Percentiles rank a stretch among this genome's conserved stretches.
These are phyloP conservation scores for Dryas drummondii DNA, from an alignment of 306 rosid genomes.

Conservation along the genomic window DNA sequence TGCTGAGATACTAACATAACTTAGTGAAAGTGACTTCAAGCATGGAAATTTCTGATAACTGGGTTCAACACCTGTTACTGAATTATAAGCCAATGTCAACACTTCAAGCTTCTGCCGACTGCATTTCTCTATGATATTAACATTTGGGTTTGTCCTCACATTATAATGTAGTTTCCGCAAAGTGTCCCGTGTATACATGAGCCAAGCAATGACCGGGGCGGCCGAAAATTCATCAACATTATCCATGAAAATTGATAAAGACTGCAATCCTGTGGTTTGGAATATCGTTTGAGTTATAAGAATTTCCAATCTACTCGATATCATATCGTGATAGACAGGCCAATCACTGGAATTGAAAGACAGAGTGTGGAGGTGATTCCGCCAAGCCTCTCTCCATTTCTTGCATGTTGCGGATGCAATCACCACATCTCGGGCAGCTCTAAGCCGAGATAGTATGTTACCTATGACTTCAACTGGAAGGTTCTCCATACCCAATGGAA, in stretches of 20 bases:
- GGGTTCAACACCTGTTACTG: conserved; percentile 68
- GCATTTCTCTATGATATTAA: conserved; percentile 66
- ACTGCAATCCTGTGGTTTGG: conserved; percentile 65
- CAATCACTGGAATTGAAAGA: conserved; percentile 75
- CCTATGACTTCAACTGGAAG: conserved; percentile 90
- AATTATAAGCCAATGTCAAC: conserved; percentile 56
- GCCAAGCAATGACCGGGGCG: conserved; percentile 75
- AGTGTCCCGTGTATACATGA: conserved; percentile 70
- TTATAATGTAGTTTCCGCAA: conserved; percentile 51
- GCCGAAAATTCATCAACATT: conserved; percentile 72
- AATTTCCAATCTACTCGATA: conserved; percentile 60
- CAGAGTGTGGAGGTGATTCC: conserved; percentile 61
- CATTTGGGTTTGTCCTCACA: conserved; percentile 57
- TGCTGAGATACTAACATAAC: conserved; percentile 59
- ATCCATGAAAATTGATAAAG: conserved; percentile 68
- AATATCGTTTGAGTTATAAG: conserved; percentile 80
- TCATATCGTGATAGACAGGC: conserved; percentile 50
- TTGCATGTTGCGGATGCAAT: conserved; percentile 78
- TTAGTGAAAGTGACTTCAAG: conserved; percentile 66
- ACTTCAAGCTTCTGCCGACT: conserved; percentile 66
- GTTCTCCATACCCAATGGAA: conserved; percentile 47
- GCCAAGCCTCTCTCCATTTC: conserved; percentile 70
- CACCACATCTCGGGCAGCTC: conserved; percentile 71
- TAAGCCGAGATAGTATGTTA: conserved; percentile 69
- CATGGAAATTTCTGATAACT: conserved; percentile 68